Evolutionary conservation across 2,329 filamentous ascomycete species (phyloP), one percentile per base, ranked within the genome.

Genomic region (Monosporascus cannonballus): DNA sequence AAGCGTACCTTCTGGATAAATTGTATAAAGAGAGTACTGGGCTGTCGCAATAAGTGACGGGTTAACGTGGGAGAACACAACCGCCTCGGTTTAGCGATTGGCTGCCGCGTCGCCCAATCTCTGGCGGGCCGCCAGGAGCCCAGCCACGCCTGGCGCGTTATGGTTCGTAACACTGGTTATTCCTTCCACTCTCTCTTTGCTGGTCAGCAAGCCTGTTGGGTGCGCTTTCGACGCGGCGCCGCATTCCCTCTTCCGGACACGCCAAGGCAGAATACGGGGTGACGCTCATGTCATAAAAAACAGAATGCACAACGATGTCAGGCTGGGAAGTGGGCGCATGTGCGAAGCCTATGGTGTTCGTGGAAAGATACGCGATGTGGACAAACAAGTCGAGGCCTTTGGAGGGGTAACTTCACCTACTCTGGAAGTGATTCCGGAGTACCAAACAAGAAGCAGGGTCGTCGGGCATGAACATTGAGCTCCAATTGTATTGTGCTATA

Each of bases 21-120:
- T 34, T 34, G 30, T 34, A 34, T 34, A 34, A 34, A 14, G 4
- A 34, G 30, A 14, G 30, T 46, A 25, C 24, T 30, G 20, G n/a
- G n/a, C 42, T 4, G 22, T 30, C 14, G 42, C 42, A 27, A 25
- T 15, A 25, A 30, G 42, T 24, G 15, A 46, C 25, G 4, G 48
- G 27, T 49, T 46, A 24, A 45, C 46, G 47, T 54, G 47, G 25
- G 39, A 55, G 52, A 39, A 42, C 30, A 25, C 52, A 54, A 54
- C 59, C 62, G 63, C 64, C 64, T 51, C 50, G 56, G 51, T n/a
- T 49, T 49, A 59, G 44, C 56, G 64, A 65, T 65, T 64, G 63
- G 63, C 56, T 58, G 36, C 54, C 42, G 46, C 54, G 20, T 52
- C 47, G 46, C 51, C 52, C 51, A 57, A 51, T 47, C 53, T 59